phyloP scores from a whole-genome alignment of 495 filamentous ascomycete genomes.

The Melanomma pulvis-pyrius region DNA sequence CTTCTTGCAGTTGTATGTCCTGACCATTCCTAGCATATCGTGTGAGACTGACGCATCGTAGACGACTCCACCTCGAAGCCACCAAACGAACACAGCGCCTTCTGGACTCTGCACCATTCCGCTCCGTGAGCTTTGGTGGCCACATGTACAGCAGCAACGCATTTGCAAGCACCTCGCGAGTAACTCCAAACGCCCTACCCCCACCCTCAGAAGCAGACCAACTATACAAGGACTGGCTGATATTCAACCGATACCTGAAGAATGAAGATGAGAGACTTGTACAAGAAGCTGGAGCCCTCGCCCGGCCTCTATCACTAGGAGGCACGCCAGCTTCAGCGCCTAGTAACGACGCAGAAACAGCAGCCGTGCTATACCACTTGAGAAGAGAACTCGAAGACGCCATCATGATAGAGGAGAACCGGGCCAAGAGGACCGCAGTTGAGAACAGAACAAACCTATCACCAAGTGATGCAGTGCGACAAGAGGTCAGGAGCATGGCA shows the following conservation, averaged over 20 bases:
- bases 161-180: conserved; percentile 7
- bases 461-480: conserved; percentile 24
- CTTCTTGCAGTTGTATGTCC: conserved; percentile 28
- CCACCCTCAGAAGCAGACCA: conserved; percentile 29
- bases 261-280: conserved; percentile 24
- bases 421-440: conserved; percentile 17
- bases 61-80: conserved; percentile 28
- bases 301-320: conserved; percentile 21
- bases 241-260: conserved; percentile 26
- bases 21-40: neutral
- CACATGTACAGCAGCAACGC: conserved; percentile 27
- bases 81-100: conserved; percentile 33
- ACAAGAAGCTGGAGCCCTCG: neutral
- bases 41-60: neutral
- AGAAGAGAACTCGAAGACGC: conserved; percentile 28
- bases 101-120: conserved; percentile 20
- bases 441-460: conserved; percentile 24
- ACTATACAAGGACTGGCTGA: conserved; percentile 28
- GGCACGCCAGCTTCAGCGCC: conserved; percentile 3
- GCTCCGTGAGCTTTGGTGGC: conserved; percentile 27
- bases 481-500: conserved; percentile 22
- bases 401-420: conserved; percentile 29
- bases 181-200: conserved; percentile 11
- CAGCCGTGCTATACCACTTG: conserved; percentile 26
- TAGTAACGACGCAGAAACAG: conserved; percentile 13